Conservation (phyloP, 176 grass and related monocot genomes). For the Aegilops bicornis region DNA sequence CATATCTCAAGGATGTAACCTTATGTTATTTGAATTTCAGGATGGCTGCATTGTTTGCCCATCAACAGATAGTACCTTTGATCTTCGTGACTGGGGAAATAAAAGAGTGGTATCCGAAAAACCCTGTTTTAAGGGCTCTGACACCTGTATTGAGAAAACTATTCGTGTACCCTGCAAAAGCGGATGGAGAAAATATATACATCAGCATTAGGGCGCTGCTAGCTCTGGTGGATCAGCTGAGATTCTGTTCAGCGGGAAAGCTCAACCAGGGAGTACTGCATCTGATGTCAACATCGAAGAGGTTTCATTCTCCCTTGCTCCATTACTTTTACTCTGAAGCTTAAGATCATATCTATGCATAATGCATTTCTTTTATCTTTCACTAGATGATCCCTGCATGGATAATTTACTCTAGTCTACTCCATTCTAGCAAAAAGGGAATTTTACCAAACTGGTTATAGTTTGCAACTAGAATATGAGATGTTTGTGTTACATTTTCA, state of each 20-base stretch:
- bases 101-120: constrained; percentile 98
- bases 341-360: background rate
- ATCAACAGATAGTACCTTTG: constrained; percentile 92
- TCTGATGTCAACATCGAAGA: constrained; percentile 96
- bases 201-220: constrained; percentile 61
- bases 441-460: background rate
- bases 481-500: constrained; percentile 30
- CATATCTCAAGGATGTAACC: background rate
- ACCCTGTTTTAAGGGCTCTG: constrained; percentile 84
- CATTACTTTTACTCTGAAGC: background rate
- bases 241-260: constrained; percentile 93
- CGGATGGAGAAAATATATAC: constrained; percentile 77
- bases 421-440: background rate
- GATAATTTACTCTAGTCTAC: background rate
- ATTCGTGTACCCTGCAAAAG: constrained; percentile 72
- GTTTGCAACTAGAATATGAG: background rate
- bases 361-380: background rate
- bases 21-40: constrained; percentile 43
- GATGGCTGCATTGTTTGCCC: constrained; percentile 95
- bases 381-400: background rate
- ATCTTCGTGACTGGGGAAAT: constrained; percentile 83
- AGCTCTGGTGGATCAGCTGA: constrained; percentile 60
- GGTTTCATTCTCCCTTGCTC: constrained; percentile 38
- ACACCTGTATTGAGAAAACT: constrained; percentile 83
- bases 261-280: constrained; percentile 81